phyloP scores from a whole-genome alignment of 495 filamentous ascomycete species.

The Penicillium simplicissimum region DNA sequence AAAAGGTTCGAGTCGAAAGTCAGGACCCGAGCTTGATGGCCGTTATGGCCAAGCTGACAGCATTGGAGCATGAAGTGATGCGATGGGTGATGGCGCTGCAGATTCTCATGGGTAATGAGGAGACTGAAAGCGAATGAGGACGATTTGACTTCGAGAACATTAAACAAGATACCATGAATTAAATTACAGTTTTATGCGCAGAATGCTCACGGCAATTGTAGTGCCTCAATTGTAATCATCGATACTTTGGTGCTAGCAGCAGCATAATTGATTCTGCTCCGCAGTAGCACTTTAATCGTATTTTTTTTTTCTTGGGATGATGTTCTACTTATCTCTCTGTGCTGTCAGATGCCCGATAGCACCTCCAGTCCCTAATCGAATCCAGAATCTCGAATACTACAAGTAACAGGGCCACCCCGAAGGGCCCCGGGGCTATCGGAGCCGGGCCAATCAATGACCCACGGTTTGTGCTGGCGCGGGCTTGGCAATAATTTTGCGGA shows the following conservation, averaged over 20 bases:
- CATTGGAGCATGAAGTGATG: slow-evolving; percentile 71
- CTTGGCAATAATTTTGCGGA: slow-evolving; percentile 42
- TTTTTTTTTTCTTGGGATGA: too few relatives aligned
- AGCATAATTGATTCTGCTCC: too few relatives aligned
- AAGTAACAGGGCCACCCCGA: too few relatives aligned
- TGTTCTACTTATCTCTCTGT: too few relatives aligned
- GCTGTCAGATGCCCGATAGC: too few relatives aligned
- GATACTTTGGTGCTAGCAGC: not conserved
- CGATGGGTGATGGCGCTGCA: slow-evolving; percentile 70
- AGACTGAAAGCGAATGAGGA: slow-evolving; percentile 41
- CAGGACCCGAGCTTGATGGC: slow-evolving; percentile 87
- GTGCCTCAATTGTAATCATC: not conserved
- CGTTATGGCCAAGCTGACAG: slow-evolving; percentile 83
- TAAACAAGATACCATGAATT: not conserved
- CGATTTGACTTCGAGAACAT: slow-evolving; percentile 3
- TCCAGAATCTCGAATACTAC: too few relatives aligned
- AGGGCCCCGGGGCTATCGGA: slow-evolving; percentile 5
- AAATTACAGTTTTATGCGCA: not conserved
- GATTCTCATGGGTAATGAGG: slow-evolving; percentile 73
- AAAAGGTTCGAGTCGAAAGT: slow-evolving; percentile 88
- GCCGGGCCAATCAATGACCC: slow-evolving; percentile 33
- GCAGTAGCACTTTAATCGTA: too few relatives aligned
- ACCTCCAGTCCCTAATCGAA: too few relatives aligned
- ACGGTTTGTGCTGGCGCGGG: slow-evolving; percentile 31
- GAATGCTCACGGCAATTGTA: not conserved